These are phyloP conservation scores for Cryptococcus floricola DNA, from an alignment of 1,284 basidiomycete genomes.

Conservation along the genomic window DNA sequence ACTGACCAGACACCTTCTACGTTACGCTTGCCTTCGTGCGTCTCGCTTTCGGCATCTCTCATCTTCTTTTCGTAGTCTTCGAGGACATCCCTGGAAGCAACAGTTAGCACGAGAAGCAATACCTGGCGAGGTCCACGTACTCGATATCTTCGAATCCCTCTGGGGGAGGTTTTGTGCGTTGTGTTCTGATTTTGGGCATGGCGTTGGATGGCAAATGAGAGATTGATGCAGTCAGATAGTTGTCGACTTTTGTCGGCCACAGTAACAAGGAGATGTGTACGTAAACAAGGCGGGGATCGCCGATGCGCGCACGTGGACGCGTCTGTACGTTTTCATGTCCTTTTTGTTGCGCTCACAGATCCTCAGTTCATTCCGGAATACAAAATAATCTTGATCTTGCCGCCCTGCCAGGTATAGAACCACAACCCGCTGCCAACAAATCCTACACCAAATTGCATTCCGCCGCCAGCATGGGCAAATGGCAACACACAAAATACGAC, in stretches of 20 bases:
- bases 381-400: background rate
- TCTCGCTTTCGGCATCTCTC: slow-evolving; percentile 95
- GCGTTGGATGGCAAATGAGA: slow-evolving; percentile 13
- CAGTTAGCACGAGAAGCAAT: slow-evolving; percentile 26
- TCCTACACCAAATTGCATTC: background rate
- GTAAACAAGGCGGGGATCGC: too few relatives aligned
- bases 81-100: slow-evolving; percentile 73
- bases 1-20: slow-evolving; percentile 84
- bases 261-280: too few relatives aligned
- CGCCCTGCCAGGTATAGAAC: too few relatives aligned
- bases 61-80: slow-evolving; percentile 96
- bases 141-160: slow-evolving; percentile 98
- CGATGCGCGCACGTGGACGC: too few relatives aligned
- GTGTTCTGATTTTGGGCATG: slow-evolving; percentile 95
- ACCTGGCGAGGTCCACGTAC: slow-evolving; percentile 23
- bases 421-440: background rate
- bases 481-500: slow-evolving; percentile 23
- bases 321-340: background rate
- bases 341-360: background rate
- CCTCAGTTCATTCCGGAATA: background rate
- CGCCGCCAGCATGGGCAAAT: slow-evolving; percentile 24
- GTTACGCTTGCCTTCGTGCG: slow-evolving; percentile 96
- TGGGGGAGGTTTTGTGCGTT: slow-evolving; percentile 89
- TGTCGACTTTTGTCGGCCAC: too few relatives aligned
- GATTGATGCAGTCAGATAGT: too few relatives aligned